These are phyloP conservation scores for Chenopodium album DNA, from an alignment of 148 eudicot species.

Conservation along the genomic window DNA sequence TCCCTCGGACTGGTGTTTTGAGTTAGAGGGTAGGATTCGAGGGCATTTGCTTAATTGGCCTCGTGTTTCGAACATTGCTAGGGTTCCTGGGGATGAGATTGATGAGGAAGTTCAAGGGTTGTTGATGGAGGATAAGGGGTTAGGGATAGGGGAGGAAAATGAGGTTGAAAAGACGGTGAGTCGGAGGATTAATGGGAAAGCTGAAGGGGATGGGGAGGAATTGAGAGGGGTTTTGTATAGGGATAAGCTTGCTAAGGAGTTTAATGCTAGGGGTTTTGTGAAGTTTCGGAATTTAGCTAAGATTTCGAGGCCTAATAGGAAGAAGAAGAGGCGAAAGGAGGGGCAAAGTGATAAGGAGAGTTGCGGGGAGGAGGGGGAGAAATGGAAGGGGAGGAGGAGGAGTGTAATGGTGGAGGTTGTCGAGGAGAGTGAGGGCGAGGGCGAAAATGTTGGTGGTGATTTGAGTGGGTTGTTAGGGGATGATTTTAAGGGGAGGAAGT, in stretches of 20 bases:
- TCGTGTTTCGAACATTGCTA: constrained; percentile 71
- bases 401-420: constrained; percentile 59
- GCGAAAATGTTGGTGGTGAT: constrained; percentile 34
- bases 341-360: constrained; percentile 29
- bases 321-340: constrained; percentile 33
- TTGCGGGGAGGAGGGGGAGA: constrained; percentile 27
- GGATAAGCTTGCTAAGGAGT: constrained; percentile 65
- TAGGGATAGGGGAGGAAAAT: constrained; percentile 14
- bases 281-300: constrained; percentile 81
- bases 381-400: constrained; percentile 37
- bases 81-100: constrained; percentile 79
- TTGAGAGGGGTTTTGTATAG: constrained; percentile 72
- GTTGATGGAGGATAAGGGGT: constrained; percentile 10
- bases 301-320: constrained; percentile 69
- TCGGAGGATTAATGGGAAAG: constrained; percentile 63
- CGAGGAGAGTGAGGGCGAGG: constrained; percentile 37
- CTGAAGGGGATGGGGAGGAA: constrained; percentile 69
- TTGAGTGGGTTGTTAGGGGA: constrained; percentile 77
- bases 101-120: constrained; percentile 38
- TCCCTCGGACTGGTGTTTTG: constrained; percentile 59
- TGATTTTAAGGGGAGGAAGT: constrained; percentile 49
- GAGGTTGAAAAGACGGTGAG: constrained; percentile 41
- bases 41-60: constrained; percentile 98
- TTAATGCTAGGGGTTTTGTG: constrained; percentile 65
- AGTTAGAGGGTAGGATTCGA: constrained; percentile 66